Base-by-base conservation (phyloP, 352 stramenopile genomes). In the Phytopythium vexans region DNA sequence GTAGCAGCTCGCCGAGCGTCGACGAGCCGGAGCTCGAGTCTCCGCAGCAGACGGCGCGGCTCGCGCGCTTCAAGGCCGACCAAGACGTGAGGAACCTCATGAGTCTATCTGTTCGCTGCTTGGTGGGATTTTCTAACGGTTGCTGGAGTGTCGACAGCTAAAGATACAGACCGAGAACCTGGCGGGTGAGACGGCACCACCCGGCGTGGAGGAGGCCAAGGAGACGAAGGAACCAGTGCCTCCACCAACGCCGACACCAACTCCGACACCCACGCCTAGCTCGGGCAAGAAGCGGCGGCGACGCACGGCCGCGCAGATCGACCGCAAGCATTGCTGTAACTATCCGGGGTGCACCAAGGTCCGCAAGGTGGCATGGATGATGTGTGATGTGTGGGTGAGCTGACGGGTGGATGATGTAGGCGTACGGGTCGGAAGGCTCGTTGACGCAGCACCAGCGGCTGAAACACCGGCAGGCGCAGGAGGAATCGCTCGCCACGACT, bases 401-500 rank as follows among this genome's bases (percentile, higher is more conserved):
- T 59, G 37, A 38, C 58, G 14, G 7, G 46, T 31, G 12, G 14
- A 37, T 8, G 40, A 8, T 0, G 11, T 56, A 91, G 77, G 83
- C 83, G 5, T 94, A 94, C 47, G 83, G 83, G 3, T 90, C 79
- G 0, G 83, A 92, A 68, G 77, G 83, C 5, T 92, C 81, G 4
- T 56, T 94, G 15, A 91, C 72, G 12, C 83, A 94, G 42, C 83
- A 94, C 44, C 79, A 89, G 52, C 73, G 70, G n/a, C 60, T 94
- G 2, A 94, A 94, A 64, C 81, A 92, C 45, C 70, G 72, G 6
- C 54, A 82, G 9, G 52, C 73, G 45, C 52, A 68, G 21, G 56
- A 54, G n/a, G 49, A 78, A 27, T 46, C 46, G 32, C 49, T 62
- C 14, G 50, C 56, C 31, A 55, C 65, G 38, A 36, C 57, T 2